Evolutionary conservation across 768 basidiomycete species (phyloP).

Genomic region (Paxillus rubicundulus): DNA sequence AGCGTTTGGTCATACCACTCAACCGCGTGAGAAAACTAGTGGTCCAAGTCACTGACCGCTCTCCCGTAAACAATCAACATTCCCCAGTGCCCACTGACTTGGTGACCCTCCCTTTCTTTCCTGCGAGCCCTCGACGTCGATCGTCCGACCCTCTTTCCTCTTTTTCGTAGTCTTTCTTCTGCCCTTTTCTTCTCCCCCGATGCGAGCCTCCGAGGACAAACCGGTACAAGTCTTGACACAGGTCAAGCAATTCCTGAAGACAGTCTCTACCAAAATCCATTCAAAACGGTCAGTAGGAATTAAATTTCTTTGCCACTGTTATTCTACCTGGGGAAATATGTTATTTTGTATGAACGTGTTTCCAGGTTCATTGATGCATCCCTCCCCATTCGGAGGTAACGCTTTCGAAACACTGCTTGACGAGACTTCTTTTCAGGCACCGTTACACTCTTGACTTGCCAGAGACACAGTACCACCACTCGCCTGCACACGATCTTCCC

Average conservation of each 20-base stretch:
- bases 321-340: neutral
- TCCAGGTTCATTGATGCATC: neutral
- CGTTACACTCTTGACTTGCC: slow-evolving; percentile 1
- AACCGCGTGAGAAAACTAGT: neutral
- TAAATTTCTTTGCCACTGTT: neutral
- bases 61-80: neutral
- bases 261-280: slow-evolving; percentile 18
- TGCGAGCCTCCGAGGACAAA: slow-evolving; percentile 11
- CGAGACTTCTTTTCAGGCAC: slow-evolving; percentile 5
- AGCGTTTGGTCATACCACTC: too few relatives aligned
- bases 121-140: neutral
- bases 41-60: too few relatives aligned
- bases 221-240: slow-evolving; percentile 16
- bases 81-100: neutral
- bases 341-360: neutral
- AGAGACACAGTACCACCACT: slow-evolving; percentile 20
- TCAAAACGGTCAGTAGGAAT: slow-evolving; percentile 17
- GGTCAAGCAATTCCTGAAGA: slow-evolving; percentile 15
- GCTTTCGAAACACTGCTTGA: slow-evolving; percentile 4
- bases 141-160: slow-evolving; percentile 1
- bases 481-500: slow-evolving; percentile 37
- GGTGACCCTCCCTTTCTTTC: neutral
- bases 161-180: neutral
- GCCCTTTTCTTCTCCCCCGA: slow-evolving; percentile 3
- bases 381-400: neutral